A percentile compares a stretch with the other conserved stretches of the same genome.
Conservation (phyloP, 345 rosid species). For the Odontarrhena argentea region DNA sequence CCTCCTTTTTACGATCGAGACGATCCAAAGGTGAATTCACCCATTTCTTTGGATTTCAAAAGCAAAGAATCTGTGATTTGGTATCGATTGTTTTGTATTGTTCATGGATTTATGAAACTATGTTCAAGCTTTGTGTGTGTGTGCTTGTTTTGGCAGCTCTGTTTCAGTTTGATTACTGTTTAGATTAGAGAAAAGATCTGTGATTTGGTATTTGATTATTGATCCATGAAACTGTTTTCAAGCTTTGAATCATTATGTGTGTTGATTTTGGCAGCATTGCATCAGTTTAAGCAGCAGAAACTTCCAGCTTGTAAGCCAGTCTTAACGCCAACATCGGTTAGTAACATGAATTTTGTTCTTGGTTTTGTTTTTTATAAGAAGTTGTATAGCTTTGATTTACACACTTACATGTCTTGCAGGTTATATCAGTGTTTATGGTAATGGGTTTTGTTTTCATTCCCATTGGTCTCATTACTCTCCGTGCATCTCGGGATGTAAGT, state of each 20-base stretch:
- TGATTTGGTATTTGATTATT: not conserved
- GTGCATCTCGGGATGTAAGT: constrained; percentile 65
- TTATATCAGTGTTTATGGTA: constrained; percentile 55
- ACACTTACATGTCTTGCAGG: constrained; percentile 44
- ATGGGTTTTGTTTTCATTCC: constrained; percentile 64
- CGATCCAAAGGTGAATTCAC: constrained; percentile 44
- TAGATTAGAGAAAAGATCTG: not conserved
- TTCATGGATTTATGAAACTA: not conserved
- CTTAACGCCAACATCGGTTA: constrained; percentile 71
- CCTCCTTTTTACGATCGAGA: constrained; percentile 44
- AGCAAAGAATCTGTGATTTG: not conserved
- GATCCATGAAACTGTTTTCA: not conserved
- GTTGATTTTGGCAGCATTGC: constrained; percentile 47
- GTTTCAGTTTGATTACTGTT: constrained; percentile 41
- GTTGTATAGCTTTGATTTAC: not conserved
- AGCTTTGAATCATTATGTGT: constrained; percentile 20
- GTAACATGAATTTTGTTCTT: constrained; percentile 4
- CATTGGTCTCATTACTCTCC: constrained; percentile 63
- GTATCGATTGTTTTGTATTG: not conserved
- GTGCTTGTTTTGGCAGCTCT: constrained; percentile 47
- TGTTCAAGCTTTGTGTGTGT: constrained; percentile 2
- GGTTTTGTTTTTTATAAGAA: too few relatives aligned
- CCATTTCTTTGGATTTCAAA: not conserved
- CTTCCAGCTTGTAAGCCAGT: constrained; percentile 95
- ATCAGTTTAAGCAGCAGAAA: constrained; percentile 69